Conservation (phyloP, 257 asterid genomes). For the Scutellaria barbata region DNA sequence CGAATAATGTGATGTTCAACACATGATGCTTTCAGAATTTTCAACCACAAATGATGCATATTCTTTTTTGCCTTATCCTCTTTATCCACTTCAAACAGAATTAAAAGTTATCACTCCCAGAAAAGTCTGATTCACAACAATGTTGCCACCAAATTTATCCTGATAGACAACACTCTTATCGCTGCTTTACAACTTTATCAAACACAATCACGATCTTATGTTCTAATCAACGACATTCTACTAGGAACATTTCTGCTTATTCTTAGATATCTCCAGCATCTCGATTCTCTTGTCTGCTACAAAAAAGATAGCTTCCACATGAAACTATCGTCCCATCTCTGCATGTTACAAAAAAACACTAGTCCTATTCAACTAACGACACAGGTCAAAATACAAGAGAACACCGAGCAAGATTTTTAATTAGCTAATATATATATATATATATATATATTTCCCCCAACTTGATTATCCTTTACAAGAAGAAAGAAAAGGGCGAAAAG, state of each 20-base stretch:
- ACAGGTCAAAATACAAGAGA: background rate
- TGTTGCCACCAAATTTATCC: background rate
- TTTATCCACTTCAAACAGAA: background rate
- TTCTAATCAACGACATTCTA: constrained; percentile 6
- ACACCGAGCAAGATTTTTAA: background rate
- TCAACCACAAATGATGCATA: background rate
- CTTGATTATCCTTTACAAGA: constrained; percentile 32
- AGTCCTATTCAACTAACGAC: no score
- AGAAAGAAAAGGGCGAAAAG: constrained; percentile 21
- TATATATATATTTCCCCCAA: constrained; percentile 15
- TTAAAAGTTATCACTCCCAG: constrained; percentile 3
- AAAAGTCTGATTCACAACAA: constrained; percentile 6
- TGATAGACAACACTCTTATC: constrained; percentile 15
- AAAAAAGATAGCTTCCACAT: no score
- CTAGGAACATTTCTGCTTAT: background rate
- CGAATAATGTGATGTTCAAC: no score
- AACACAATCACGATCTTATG: constrained; percentile 2
- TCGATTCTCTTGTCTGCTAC: no score
- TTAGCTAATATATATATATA: background rate
- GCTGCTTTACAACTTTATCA: background rate
- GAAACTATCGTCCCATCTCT: no score
- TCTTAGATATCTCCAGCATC: no score
- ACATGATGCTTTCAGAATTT: no score
- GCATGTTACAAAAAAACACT: no score
- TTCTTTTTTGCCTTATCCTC: constrained; percentile 10